Base-by-base conservation (phyloP, 2,329 filamentous ascomycete genomes). In the Colletotrichum zoysiae region DNA sequence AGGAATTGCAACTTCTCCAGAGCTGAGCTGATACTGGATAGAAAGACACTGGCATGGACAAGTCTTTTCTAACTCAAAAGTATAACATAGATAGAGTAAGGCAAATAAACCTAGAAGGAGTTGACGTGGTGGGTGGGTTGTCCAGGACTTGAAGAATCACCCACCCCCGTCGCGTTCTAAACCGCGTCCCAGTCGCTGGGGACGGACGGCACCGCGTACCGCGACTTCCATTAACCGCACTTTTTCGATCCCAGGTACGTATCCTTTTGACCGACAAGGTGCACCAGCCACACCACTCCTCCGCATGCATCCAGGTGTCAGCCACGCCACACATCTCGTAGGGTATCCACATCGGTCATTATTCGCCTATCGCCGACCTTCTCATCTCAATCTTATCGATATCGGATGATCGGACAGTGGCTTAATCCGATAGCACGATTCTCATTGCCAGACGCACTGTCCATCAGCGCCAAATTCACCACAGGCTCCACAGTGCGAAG, bases 171-270 rank as follows among this genome's bases (percentile, higher is more conserved):
- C 70, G 70, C 70, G 71, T 68, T 38, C 30, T 42, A 60, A 59
- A 51, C 35, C 70, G 70, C 70, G 71, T 72, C 18, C 42, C 42
- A 64, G 46, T 57, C 26, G 33, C 56, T 50, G 57, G 63, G 62
- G 38, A 38, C 26, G 62, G 38, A 38, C 26, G 26, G 64, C 26
- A 65, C 53, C 70, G 71, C 68, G 71, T 73, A 61, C 55, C 71
- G 71, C 71, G 71, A 73, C 69, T 61, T 66, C 71, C 69, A 73
- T 72, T 68, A 60, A 69, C 57, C 65, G 46, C 46, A 30, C 46
- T 53, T 42, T 51, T 30, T 30, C 62, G 48, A 50, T 57, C 38
- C 6, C 23, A 46, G 44, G 20, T 48, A 48, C 46, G 20, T 23
- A 48, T 48, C 20, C 14, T 46, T n/a, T 7, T 5, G 42, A 8